A percentile compares a stretch with the other conserved stretches of the same genome.
phyloP scores from a whole-genome alignment of 1,284 basidiomycete genomes.

The Apiotrichum montevideense region DNA sequence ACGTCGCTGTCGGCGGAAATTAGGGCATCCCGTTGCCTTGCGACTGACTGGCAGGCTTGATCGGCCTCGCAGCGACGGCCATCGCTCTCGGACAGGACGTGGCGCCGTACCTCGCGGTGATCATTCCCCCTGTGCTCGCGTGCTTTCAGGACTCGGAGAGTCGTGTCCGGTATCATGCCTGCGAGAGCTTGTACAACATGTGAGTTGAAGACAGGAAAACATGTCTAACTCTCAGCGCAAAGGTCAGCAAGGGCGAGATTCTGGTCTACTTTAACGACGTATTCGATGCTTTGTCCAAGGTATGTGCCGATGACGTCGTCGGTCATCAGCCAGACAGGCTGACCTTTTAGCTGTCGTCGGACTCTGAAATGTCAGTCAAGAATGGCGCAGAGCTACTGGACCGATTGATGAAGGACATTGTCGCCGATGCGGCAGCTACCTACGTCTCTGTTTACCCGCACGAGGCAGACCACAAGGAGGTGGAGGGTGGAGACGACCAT shows the following conservation, averaged over 20 bases:
- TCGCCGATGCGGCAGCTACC: slow-evolving; percentile 90
- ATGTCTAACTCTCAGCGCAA: slow-evolving; percentile 50
- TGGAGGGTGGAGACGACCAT: neutral
- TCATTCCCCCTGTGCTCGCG: slow-evolving; percentile 80
- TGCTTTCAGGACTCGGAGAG: slow-evolving; percentile 95
- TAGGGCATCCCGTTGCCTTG: neutral
- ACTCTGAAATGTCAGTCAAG: slow-evolving; percentile 94
- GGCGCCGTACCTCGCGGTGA: slow-evolving; percentile 87
- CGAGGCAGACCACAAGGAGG: slow-evolving; percentile 19
- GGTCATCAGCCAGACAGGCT: too few species aligned
- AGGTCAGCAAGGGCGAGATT: slow-evolving; percentile 96
- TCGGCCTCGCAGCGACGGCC: slow-evolving; percentile 91
- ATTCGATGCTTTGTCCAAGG: slow-evolving; percentile 95
- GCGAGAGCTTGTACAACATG: slow-evolving; percentile 97
- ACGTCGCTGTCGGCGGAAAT: too few species aligned
- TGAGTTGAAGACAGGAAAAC: slow-evolving; percentile 15
- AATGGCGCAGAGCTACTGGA: slow-evolving; percentile 98
- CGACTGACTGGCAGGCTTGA: slow-evolving; percentile 52
- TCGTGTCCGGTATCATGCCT: slow-evolving; percentile 74
- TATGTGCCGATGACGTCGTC: slow-evolving; percentile 32
- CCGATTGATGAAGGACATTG: slow-evolving; percentile 93
- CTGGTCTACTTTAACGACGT: slow-evolving; percentile 97
- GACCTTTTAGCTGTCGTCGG: slow-evolving; percentile 72
- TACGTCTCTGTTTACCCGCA: slow-evolving; percentile 81
- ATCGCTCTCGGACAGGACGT: slow-evolving; percentile 92